These are phyloP conservation scores for Brettanomyces anomalus DNA, from an alignment of 805 yeast species.

Conservation along the genomic window DNA sequence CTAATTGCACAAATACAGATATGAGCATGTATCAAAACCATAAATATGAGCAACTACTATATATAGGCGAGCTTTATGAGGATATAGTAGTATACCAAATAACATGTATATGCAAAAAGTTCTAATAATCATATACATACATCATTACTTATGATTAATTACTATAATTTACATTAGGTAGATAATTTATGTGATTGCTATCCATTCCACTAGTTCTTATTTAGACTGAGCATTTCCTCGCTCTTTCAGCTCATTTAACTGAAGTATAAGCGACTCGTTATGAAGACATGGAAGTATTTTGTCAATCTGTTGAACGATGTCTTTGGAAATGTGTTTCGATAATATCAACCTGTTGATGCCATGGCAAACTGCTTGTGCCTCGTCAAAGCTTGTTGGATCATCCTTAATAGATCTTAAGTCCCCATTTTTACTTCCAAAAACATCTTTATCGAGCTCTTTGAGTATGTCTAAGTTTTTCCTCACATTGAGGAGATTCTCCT, in stretches of 20 bases:
- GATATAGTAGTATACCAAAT: too few relatives aligned
- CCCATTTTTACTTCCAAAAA: slow-evolving; percentile 4
- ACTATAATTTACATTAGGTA: too few relatives aligned
- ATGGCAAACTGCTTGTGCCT: background rate
- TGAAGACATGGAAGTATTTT: background rate
- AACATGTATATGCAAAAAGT: too few relatives aligned
- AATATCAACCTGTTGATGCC: slow-evolving; percentile 3
- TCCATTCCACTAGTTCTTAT: too few relatives aligned
- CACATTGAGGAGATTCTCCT: slow-evolving; percentile 18
- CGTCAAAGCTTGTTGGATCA: background rate
- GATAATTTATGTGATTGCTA: too few relatives aligned
- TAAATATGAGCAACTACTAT: too few relatives aligned
- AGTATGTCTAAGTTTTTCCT: slow-evolving; percentile 10
- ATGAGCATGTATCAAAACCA: too few relatives aligned
- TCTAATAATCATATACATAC: too few relatives aligned
- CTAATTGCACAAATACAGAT: too few relatives aligned
- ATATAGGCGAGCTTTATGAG: too few relatives aligned
- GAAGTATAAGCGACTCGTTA: slow-evolving; percentile 2
- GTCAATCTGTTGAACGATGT: background rate
- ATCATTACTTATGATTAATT: too few relatives aligned
- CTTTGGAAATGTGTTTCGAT: background rate
- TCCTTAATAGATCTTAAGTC: background rate
- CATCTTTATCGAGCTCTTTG: slow-evolving; percentile 6
- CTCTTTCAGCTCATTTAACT: slow-evolving; percentile 5
- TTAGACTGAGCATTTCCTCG: background rate